phyloP scores from a whole-genome alignment of 2,329 filamentous ascomycete species.

The Neocatenulostroma microsporum region DNA sequence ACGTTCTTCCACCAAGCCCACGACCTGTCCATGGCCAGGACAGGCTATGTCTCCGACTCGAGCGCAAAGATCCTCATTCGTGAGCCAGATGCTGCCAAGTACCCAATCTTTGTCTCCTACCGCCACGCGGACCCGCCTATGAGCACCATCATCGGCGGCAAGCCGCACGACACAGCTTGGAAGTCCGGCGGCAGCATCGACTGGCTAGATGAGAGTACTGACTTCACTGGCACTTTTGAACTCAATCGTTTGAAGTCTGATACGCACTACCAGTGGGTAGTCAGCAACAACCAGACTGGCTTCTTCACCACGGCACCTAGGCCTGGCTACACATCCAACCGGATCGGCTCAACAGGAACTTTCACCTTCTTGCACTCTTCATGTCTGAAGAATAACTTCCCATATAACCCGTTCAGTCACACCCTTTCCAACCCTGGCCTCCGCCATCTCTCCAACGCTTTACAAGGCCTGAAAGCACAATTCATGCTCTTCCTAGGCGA shows the following conservation, averaged over 20 bases:
- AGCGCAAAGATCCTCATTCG: conserved; percentile 76
- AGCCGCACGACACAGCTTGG: too few relatives aligned
- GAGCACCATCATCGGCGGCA: too few relatives aligned
- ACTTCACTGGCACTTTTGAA: conserved; percentile 68
- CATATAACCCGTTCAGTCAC: conserved; percentile 78
- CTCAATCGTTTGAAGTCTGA: conserved; percentile 62
- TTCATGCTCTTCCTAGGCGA: conserved; percentile 70
- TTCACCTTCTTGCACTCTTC: conserved; percentile 91
- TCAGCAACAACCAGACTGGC: conserved; percentile 80
- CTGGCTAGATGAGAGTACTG: conserved; percentile 65
- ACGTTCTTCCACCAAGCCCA: conserved; percentile 60
- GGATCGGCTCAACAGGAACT: conserved; percentile 52
- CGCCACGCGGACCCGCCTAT: conserved; percentile 35
- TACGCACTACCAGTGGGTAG: conserved; percentile 70
- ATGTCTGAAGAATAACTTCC: conserved; percentile 85
- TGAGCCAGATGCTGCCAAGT: conserved; percentile 66
- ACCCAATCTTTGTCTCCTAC: conserved; percentile 68
- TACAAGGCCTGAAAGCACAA: conserved; percentile 65
- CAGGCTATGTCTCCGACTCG: conserved; percentile 76
- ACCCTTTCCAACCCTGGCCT: conserved; percentile 76
- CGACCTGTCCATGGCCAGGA: conserved; percentile 74
- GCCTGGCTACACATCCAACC: conserved; percentile 51
- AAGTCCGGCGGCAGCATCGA: conserved; percentile 57
- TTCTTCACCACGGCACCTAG: conserved; percentile 71
- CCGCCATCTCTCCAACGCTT: conserved; percentile 62